These are phyloP conservation scores for Leavenworthia alabamica DNA, from an alignment of 345 rosid species.

Conservation along the genomic window DNA sequence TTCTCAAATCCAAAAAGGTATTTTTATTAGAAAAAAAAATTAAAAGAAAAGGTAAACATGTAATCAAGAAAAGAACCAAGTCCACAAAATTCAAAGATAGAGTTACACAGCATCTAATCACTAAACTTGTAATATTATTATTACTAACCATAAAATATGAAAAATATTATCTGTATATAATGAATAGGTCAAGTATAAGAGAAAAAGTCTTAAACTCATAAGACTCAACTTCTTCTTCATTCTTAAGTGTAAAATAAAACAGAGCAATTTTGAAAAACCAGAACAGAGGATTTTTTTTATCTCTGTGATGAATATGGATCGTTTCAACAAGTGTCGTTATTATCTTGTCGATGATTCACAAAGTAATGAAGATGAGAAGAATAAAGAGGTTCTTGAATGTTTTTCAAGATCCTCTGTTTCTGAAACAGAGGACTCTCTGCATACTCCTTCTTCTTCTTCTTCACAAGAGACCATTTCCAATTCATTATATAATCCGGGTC, in stretches of 20 bases:
- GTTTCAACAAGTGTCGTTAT: neutral
- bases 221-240: neutral
- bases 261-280: neutral
- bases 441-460: neutral
- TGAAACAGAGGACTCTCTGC: slow-evolving; percentile 31
- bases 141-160: neutral
- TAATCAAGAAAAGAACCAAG: neutral
- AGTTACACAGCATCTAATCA: neutral
- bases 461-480: neutral
- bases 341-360: neutral
- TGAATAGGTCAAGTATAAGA: neutral
- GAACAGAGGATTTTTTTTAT: neutral
- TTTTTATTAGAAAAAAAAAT: neutral
- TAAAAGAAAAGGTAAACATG: no score
- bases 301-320: slow-evolving; percentile 37
- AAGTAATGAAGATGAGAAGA: neutral
- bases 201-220: slow-evolving; percentile 12
- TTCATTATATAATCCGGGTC: neutral
- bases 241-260: neutral
- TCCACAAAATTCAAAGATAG: neutral
- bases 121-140: neutral
- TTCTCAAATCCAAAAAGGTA: neutral
- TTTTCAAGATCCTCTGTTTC: slow-evolving; percentile 22
- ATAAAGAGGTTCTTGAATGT: slow-evolving; percentile 20
- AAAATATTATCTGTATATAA: neutral